A percentile compares a stretch with the other conserved stretches of the same genome.
These are phyloP conservation scores for Chaetoceros tenuissimus DNA, from an alignment of 108 stramenopile genomes.

Conservation along the genomic window DNA sequence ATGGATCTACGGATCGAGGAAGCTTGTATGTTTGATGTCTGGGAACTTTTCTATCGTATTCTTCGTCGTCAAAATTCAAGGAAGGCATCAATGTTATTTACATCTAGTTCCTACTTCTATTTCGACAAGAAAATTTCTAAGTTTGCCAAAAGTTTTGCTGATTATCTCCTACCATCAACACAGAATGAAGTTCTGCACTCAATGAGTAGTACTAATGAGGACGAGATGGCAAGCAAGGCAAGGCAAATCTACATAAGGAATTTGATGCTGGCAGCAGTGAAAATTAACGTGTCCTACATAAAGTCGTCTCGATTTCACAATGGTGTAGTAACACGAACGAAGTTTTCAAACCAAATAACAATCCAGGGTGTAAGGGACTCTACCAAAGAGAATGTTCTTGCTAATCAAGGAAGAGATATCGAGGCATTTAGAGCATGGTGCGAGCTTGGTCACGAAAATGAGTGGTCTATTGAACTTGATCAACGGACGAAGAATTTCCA, in stretches of 20 bases:
- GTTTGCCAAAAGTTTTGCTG: background rate
- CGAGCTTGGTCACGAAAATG: slow-evolving; percentile 5
- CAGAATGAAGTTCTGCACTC: background rate
- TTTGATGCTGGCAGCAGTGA: slow-evolving; percentile 57
- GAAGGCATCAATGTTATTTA: background rate
- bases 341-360: background rate
- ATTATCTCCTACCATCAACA: background rate
- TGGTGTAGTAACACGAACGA: background rate
- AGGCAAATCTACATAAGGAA: slow-evolving; percentile 65
- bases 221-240: background rate
- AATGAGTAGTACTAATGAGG: background rate
- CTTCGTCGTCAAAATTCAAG: background rate
- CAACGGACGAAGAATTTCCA: slow-evolving; percentile 12
- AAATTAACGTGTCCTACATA: slow-evolving; percentile 70
- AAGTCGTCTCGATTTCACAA: slow-evolving; percentile 31
- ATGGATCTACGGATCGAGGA: slow-evolving; percentile 80
- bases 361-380: background rate
- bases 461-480: background rate
- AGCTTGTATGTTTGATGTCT: slow-evolving; percentile 56
- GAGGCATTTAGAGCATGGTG: slow-evolving; percentile 33
- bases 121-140: background rate
- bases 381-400: background rate
- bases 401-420: background rate
- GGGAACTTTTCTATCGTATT: slow-evolving; percentile 43
- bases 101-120: background rate